Evolutionary conservation across 2,329 filamentous ascomycete genomes (phyloP).

Genomic region (Fusarium siculi): DNA sequence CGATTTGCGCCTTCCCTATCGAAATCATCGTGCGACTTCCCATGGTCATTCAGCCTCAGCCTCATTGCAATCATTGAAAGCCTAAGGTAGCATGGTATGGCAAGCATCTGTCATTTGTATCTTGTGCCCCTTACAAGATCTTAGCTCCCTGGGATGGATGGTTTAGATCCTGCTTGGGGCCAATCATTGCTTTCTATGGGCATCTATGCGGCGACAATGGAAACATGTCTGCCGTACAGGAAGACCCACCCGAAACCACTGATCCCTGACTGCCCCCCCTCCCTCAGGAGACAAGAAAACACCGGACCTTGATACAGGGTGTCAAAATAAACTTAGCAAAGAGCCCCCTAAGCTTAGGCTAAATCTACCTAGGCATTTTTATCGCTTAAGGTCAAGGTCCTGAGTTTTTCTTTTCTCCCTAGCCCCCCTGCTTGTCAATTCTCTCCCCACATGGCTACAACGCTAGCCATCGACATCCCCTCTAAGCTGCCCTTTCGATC

Average conservation of each 20-base stretch:
- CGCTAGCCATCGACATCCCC: conserved; percentile 34
- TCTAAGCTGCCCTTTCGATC: conserved; percentile 25
- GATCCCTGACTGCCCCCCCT: conserved; percentile 27
- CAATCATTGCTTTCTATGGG: conserved; percentile 35
- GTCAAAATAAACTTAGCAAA: neutral
- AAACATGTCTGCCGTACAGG: conserved; percentile 45
- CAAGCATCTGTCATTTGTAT: conserved; percentile 16
- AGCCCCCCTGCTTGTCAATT: conserved; percentile 39
- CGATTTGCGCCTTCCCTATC: neutral
- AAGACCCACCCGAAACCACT: conserved; percentile 43
- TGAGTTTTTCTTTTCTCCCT: neutral
- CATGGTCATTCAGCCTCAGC: conserved; percentile 2
- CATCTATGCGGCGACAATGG: conserved; percentile 45
- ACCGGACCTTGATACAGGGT: too few species aligned
- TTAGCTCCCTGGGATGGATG: conserved; percentile 35
- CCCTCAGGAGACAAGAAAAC: neutral
- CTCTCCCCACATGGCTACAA: conserved; percentile 39
- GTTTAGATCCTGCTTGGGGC: conserved; percentile 26
- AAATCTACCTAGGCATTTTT: neutral
- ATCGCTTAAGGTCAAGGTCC: neutral
- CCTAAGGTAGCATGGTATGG: neutral
- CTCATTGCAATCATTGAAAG: neutral
- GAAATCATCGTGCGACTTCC: neutral
- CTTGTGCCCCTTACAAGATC: conserved; percentile 23
- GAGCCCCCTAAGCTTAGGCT: neutral